Evolutionary conservation across 2,329 filamentous ascomycete species (phyloP).

Genomic region (Piedraia hortae): DNA sequence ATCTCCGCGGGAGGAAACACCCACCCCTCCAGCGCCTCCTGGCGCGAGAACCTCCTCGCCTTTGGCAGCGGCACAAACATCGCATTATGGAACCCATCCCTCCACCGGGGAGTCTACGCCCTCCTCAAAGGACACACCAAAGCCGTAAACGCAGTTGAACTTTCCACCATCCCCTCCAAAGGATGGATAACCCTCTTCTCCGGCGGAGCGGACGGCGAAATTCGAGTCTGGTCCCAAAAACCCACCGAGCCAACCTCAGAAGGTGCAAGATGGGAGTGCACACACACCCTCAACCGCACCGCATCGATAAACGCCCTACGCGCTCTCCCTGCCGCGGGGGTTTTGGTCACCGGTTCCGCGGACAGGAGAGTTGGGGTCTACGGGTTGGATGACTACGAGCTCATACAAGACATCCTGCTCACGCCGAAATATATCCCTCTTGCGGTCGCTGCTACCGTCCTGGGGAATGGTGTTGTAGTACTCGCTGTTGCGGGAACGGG

Average conservation of each 20-base stretch:
- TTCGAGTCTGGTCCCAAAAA: conserved; percentile 45
- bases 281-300: too few species aligned
- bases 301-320: too few species aligned
- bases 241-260: too few species aligned
- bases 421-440: conserved; percentile 61
- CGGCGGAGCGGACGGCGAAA: conserved; percentile 52
- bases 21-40: conserved; percentile 72
- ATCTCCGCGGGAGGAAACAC: conserved; percentile 69
- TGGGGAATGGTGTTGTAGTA: conserved; percentile 22
- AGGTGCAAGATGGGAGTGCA: too few species aligned
- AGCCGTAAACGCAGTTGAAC: conserved; percentile 58
- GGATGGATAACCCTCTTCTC: conserved; percentile 36
- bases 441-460: conserved; percentile 36
- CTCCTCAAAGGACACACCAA: conserved; percentile 54
- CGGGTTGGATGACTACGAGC: conserved; percentile 19
- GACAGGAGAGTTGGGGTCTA: conserved; percentile 39
- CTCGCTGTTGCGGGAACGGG: conserved; percentile 71
- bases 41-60: conserved; percentile 48
- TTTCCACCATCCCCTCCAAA: conserved; percentile 26
- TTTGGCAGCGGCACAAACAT: conserved; percentile 78
- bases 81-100: conserved; percentile 55
- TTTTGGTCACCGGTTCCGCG: conserved; percentile 32
- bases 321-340: conserved; percentile 15
- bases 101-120: conserved; percentile 29
- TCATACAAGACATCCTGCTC: conserved; percentile 43